Base-by-base conservation (phyloP, 768 basidiomycete genomes). In the Panaeolus cyanescens region DNA sequence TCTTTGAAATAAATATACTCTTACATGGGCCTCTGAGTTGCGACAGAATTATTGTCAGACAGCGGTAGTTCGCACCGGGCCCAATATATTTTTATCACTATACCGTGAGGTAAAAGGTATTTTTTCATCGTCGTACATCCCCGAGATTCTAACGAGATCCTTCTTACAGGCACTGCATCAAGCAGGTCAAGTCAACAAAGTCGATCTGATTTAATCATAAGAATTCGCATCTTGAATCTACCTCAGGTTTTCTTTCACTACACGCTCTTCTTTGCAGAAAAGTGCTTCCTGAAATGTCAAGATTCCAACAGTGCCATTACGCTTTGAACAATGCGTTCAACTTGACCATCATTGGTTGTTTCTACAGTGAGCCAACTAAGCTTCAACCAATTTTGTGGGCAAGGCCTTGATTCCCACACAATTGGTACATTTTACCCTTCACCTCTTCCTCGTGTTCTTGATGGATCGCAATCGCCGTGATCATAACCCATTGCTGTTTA, bases 141-240 rank as follows among this genome's bases (percentile, higher is more conserved):
- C 45, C 45, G 45, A 50, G 45, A 50, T 50, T 50, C 45, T 50
- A 50, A 50, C 45, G 45, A 50, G 45, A 50, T 50, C 45, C 10
- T 28, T 19, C 7, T 50, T 25, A 50, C 45, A 50, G 22, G 22
- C 45, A 50, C 45, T 50, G 45, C 25, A 50, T 30, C 42, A 25
- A 28, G 25, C 45, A 50, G 45, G 25, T 28, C 45, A 50, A 50
- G 5, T 50, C 30, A 50, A 28, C 45, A 28, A n/a, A 50, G 25
- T 50, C 12, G 25, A 25, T 50, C 22, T 28, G 45, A 28, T 20
- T 50, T 22, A 28, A 50, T 28, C 15, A 13, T 28, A 5, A 50
- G 45, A 12, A 28, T 10, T 28, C 17, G 22, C 25, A 50, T 42
- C 39, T 9, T 28, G 25, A 50, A 25, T 25, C 45, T 15, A 15